Base-by-base conservation (phyloP, 2,329 filamentous ascomycete species). In the Ceratocystis diversiconidia region DNA sequence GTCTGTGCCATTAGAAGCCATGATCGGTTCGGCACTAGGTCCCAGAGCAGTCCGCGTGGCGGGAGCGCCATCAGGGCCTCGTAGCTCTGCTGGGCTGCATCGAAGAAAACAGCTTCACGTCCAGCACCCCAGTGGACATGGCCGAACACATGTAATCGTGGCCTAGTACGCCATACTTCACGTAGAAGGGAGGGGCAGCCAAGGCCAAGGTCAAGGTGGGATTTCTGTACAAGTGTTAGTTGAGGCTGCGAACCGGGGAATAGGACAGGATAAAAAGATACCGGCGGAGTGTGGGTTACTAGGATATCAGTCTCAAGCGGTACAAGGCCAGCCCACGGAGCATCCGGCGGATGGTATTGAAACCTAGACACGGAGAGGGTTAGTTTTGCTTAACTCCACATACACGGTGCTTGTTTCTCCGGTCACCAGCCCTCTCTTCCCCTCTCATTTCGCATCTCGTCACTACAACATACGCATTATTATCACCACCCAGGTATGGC, bases 81-180 rank as follows among this genome's bases (percentile, higher is more conserved):
- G 75, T 90, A 91, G 1, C 82, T 81, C 41, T 76, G 76, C 74
- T 95, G 89, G 67, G 84, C 82, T 30, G 85, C 81, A 73, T 94
- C 89, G 80, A 88, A 95, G 75, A 84, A 87, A 8, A 88, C 80
- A 0, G 84, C 74, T 71, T 91, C 85, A 55, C 78, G 78, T 17
- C 90, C 91, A 59, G 87, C 82, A 7, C 84, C 88, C 71, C 81
- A 87, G 76, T 96, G 91, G 28, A 92, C 82, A 74, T 96, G 91
- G 0, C 90, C 91, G 73, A 94, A 95, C 61, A 95, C 81, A 74
- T 95, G 90, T 15, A 95, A 76, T 12, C 78, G 78, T 0, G 91
- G 91, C 68, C 83, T 85, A 10, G 90, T 84, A 44, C 87, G 82
- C 85, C 87, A 89, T 19, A 88, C 74, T 71, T 95, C 90, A 15